These are phyloP conservation scores for Alternaria gansuensis DNA, from an alignment of 2,329 filamentous ascomycete genomes.

Conservation along the genomic window DNA sequence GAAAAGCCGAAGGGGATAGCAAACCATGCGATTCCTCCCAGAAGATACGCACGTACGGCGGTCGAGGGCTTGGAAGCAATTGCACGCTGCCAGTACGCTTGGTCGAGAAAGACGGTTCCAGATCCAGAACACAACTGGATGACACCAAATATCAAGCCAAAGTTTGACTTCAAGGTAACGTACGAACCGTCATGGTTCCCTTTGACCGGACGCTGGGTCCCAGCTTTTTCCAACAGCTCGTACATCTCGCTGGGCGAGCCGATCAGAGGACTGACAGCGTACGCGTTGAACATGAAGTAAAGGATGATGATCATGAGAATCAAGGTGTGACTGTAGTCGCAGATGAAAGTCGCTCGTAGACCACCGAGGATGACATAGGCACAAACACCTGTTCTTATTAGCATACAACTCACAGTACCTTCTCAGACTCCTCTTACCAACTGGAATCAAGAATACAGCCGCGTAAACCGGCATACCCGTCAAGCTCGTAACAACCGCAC, in stretches of 20 bases:
- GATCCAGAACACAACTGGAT: conserved; percentile 54
- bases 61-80: conserved; percentile 44
- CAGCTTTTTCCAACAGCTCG: conserved; percentile 53
- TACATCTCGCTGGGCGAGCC: conserved; percentile 54
- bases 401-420: not conserved
- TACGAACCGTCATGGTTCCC: conserved; percentile 55
- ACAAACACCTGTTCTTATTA: conserved; percentile 43
- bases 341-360: conserved; percentile 57
- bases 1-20: conserved; percentile 60
- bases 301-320: conserved; percentile 57
- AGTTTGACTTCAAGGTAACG: conserved; percentile 54
- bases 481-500: conserved; percentile 55
- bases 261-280: conserved; percentile 52
- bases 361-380: conserved; percentile 49
- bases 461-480: conserved; percentile 58
- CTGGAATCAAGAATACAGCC: conserved; percentile 56
- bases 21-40: conserved; percentile 60
- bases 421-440: conserved; percentile 36
- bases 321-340: conserved; percentile 53
- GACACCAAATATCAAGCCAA: conserved; percentile 57
- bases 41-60: conserved; percentile 43
- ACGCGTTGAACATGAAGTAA: conserved; percentile 57
- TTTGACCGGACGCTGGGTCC: conserved; percentile 48
- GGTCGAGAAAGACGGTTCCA: conserved; percentile 54
- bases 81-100: conserved; percentile 60